These are phyloP conservation scores for Pseudohyphozyma bogoriensis DNA, from an alignment of 768 basidiomycete genomes.

Conservation along the genomic window DNA sequence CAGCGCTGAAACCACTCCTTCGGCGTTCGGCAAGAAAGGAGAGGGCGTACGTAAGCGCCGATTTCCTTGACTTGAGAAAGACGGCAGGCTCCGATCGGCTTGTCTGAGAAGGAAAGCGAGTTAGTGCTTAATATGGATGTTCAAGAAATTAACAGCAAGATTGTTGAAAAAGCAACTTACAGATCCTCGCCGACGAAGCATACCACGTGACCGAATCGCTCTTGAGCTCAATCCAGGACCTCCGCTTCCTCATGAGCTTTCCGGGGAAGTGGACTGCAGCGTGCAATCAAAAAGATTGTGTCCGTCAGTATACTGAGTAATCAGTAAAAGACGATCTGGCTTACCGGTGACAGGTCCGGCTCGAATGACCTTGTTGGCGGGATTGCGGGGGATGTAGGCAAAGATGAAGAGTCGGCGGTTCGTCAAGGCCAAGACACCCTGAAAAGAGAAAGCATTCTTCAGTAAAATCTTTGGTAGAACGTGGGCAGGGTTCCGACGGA, in stretches of 20 bases:
- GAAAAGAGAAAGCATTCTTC: not conserved
- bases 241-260: not conserved
- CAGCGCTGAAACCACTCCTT: too few relatives aligned
- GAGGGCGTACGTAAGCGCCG: not conserved
- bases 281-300: not conserved
- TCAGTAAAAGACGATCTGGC: not conserved
- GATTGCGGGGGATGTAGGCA: not conserved
- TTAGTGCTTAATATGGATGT: too few relatives aligned
- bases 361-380: slow-evolving; percentile 1
- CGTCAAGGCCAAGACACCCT: not conserved
- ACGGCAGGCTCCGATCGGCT: slow-evolving; percentile 2
- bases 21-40: not conserved
- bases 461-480: not conserved
- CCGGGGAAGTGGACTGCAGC: not conserved
- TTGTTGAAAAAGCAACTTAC: too few relatives aligned
- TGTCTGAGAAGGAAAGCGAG: too few relatives aligned
- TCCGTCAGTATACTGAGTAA: not conserved
- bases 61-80: not conserved
- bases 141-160: too few relatives aligned
- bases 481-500: not conserved
- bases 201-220: not conserved
- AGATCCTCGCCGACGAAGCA: not conserved
- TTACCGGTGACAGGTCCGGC: not conserved
- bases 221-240: slow-evolving; percentile 1
- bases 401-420: slow-evolving; percentile 3